These are phyloP conservation scores for Puccinia triticina DNA, from an alignment of 1,284 basidiomycete species.

Conservation along the genomic window DNA sequence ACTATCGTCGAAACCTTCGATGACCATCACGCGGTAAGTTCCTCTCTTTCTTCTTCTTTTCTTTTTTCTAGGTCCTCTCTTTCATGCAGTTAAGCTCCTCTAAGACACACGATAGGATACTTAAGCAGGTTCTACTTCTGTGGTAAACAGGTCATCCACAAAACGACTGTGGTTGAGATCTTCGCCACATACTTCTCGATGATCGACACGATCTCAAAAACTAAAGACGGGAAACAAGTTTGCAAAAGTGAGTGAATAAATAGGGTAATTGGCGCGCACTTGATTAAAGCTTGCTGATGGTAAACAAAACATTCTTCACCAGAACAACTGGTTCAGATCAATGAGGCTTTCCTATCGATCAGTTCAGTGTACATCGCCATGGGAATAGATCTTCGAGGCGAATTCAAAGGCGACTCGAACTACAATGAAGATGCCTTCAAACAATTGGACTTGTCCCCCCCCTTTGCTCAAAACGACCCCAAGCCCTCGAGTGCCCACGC, in stretches of 20 bases:
- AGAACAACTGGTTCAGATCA: slow-evolving; percentile 12
- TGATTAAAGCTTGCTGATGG: neutral
- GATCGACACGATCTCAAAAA: neutral
- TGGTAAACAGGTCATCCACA: neutral
- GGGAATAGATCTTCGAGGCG: neutral
- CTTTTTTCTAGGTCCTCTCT: neutral
- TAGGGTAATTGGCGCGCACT: neutral
- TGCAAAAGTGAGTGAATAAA: neutral
- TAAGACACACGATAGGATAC: too few species aligned
- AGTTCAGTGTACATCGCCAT: neutral
- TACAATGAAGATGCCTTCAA: slow-evolving; percentile 4
- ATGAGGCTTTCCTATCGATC: slow-evolving; percentile 1
- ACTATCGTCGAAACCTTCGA: slow-evolving; percentile 17
- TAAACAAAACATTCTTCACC: neutral
- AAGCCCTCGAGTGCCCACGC: neutral
- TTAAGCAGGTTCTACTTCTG: neutral
- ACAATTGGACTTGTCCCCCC: neutral
- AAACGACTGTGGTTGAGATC: slow-evolving; percentile 1
- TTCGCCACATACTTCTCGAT: slow-evolving; percentile 6
- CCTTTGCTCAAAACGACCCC: neutral
- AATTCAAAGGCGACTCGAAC: neutral
- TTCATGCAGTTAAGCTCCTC: neutral
- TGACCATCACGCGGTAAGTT: neutral
- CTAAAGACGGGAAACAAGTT: neutral
- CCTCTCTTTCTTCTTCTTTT: neutral